A percentile compares a stretch with the other conserved stretches of the same genome.
Evolutionary conservation across 192 early-diverging fungal species (phyloP).

Genomic region (Dissophora ornata): DNA sequence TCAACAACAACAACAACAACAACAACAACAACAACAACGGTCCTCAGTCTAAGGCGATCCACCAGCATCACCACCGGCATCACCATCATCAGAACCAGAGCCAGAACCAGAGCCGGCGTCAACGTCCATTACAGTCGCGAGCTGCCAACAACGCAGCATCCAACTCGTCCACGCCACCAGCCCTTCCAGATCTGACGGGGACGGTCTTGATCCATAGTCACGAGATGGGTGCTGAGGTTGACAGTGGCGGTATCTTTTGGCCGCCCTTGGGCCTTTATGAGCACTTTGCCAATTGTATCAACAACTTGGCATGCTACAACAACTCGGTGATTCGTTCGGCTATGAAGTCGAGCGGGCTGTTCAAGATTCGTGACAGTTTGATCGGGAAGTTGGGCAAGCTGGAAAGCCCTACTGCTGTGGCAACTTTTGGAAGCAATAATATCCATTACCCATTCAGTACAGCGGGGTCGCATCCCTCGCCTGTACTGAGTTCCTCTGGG

Average conservation of each 20-base stretch:
- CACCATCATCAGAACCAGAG: constrained; percentile 12
- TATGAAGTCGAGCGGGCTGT: constrained; percentile 57
- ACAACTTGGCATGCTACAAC: constrained; percentile 55
- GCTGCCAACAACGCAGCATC: constrained; percentile 7
- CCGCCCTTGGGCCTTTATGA: constrained; percentile 45
- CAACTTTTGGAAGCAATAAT: not conserved
- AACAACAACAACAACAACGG: constrained; percentile 10
- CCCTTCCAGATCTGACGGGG: constrained; percentile 13
- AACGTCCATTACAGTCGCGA: constrained; percentile 14
- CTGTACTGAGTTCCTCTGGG: not conserved
- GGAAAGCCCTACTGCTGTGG: not conserved
- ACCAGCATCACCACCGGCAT: not conserved
- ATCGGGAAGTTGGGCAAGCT: constrained; percentile 39
- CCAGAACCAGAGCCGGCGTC: constrained; percentile 15
- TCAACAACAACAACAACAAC: not conserved
- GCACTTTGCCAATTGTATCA: constrained; percentile 57
- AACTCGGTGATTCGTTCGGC: constrained; percentile 51
- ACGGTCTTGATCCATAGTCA: constrained; percentile 3
- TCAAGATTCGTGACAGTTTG: constrained; percentile 56
- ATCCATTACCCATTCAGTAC: not conserved
- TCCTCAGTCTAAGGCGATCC: not conserved
- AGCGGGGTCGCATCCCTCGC: not conserved
- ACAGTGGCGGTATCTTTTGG: constrained; percentile 22
- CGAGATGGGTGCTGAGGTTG: not conserved
- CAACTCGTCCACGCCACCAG: constrained; percentile 32